Evolutionary conservation across 192 early-diverging fungal species (phyloP).

Genomic region (Paraglomus brasilianum): DNA sequence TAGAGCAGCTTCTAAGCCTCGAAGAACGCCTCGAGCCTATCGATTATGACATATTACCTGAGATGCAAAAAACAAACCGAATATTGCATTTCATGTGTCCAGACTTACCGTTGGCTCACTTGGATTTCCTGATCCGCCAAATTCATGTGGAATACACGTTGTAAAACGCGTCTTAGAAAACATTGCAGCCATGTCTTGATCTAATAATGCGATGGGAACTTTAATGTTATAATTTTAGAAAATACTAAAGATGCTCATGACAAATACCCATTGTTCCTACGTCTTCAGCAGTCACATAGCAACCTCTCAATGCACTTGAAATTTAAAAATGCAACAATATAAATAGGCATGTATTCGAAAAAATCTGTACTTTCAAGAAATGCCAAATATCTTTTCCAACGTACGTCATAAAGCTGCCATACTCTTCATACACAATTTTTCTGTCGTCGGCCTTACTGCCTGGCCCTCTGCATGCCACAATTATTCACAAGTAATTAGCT

Average conservation of each 20-base stretch:
- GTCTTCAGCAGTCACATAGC: slow-evolving; percentile 48
- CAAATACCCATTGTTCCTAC: slow-evolving; percentile 30
- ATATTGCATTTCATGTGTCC: neutral
- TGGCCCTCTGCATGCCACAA: too few species aligned
- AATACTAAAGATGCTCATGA: too few species aligned
- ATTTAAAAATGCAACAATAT: neutral
- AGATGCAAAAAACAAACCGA: neutral
- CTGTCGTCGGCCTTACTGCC: too few species aligned
- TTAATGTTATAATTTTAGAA: too few species aligned
- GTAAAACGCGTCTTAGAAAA: slow-evolving; percentile 39
- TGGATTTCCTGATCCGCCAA: slow-evolving; percentile 45
- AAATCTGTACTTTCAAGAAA: too few species aligned
- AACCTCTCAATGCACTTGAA: slow-evolving; percentile 36
- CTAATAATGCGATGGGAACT: neutral
- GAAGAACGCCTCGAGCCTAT: slow-evolving; percentile 41
- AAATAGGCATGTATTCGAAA: too few species aligned
- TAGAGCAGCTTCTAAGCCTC: slow-evolving; percentile 45
- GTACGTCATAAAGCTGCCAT: slow-evolving; percentile 39
- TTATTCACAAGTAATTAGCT: too few species aligned
- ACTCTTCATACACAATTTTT: slow-evolving; percentile 41
- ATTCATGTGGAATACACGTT: slow-evolving; percentile 42
- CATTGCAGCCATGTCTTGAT: slow-evolving; percentile 39
- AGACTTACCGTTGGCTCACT: slow-evolving; percentile 37
- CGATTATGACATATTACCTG: neutral
- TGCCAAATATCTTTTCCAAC: too few species aligned